Conservation (phyloP, 2,329 filamentous ascomycete genomes). For the Colletotrichum zoysiae region DNA sequence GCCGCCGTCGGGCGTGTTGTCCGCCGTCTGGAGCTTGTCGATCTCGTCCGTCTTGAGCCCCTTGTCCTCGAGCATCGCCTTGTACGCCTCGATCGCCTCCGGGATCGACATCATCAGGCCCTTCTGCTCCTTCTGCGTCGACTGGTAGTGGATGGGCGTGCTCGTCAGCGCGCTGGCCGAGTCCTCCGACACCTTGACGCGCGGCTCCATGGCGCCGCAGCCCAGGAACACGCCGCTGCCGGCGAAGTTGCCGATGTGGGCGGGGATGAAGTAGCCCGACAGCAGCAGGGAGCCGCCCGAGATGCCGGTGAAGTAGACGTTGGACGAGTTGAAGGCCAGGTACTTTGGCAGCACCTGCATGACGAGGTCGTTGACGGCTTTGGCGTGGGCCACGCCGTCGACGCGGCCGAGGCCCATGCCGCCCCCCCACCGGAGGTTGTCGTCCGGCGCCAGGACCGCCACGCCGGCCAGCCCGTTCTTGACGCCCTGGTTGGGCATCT, state of each 20-base stretch:
- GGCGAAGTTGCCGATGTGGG: constrained; percentile 63
- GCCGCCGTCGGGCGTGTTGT: constrained; percentile 66
- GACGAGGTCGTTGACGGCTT: constrained; percentile 67
- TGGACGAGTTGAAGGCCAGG: constrained; percentile 63
- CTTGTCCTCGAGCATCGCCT: constrained; percentile 57
- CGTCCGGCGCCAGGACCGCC: constrained; percentile 65
- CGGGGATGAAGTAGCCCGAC: constrained; percentile 69
- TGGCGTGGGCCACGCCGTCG: constrained; percentile 67
- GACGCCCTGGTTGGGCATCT: constrained; percentile 68
- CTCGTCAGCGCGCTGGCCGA: constrained; percentile 55
- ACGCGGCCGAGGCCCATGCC: constrained; percentile 63
- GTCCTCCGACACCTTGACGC: constrained; percentile 62
- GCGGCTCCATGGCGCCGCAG: constrained; percentile 66
- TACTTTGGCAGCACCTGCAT: constrained; percentile 62
- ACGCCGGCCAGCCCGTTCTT: constrained; percentile 64
- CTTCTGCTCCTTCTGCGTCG: constrained; percentile 64
- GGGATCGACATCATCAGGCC: constrained; percentile 64
- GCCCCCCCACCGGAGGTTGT: constrained; percentile 70
- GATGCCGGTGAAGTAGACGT: constrained; percentile 70
- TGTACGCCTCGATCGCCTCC: constrained; percentile 62
- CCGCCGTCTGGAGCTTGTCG: constrained; percentile 66
- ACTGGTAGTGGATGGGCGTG: constrained; percentile 69
- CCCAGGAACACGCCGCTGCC: constrained; percentile 66
- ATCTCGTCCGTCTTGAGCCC: constrained; percentile 60
- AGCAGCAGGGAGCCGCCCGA: constrained; percentile 67